Evolutionary conservation across 352 stramenopile genomes (phyloP).

Genomic region (Plasmopara viticola): DNA sequence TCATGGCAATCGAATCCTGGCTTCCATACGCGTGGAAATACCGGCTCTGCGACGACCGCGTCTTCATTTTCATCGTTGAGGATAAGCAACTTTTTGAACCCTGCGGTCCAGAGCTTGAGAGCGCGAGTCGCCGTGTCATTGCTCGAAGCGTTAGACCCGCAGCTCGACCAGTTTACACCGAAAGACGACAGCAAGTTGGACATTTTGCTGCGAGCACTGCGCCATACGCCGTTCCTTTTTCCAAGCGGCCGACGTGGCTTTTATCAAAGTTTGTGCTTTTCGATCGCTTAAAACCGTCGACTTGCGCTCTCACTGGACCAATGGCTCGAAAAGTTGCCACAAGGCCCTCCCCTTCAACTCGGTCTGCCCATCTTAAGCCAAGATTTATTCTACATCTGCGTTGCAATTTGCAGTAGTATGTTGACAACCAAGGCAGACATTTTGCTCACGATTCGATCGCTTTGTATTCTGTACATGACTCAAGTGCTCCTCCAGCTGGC

Average conservation of each 20-base stretch:
- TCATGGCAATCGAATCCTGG: slow-evolving; percentile 10
- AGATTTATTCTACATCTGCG: slow-evolving; percentile 69
- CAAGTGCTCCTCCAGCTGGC: slow-evolving; percentile 70
- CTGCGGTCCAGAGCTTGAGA: slow-evolving; percentile 41
- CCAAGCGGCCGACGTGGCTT: slow-evolving; percentile 43
- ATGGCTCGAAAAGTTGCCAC: slow-evolving; percentile 41
- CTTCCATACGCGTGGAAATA: slow-evolving; percentile 5
- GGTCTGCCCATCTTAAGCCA: slow-evolving; percentile 59
- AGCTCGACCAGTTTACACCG: slow-evolving; percentile 63
- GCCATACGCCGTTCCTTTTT: slow-evolving; percentile 52
- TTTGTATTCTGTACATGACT: slow-evolving; percentile 73
- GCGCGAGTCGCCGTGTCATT: slow-evolving; percentile 56
- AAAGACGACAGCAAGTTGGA: slow-evolving; percentile 80
- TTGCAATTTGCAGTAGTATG: slow-evolving; percentile 75
- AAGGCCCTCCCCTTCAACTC: slow-evolving; percentile 45
- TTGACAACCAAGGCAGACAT: slow-evolving; percentile 73
- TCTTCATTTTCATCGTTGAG: slow-evolving; percentile 62
- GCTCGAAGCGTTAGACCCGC: slow-evolving; percentile 52
- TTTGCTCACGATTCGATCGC: slow-evolving; percentile 64
- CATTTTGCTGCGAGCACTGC: slow-evolving; percentile 53
- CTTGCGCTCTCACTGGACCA: slow-evolving; percentile 35
- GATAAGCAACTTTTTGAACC: slow-evolving; percentile 64
- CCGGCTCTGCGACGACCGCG: slow-evolving; percentile 14
- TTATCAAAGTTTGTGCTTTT: slow-evolving; percentile 40
- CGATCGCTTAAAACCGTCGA: slow-evolving; percentile 44